Evolutionary conservation across 345 rosid genomes (phyloP), one percentile per base, ranked within the genome.

Genomic region (Streptanthus diversifolius): DNA sequence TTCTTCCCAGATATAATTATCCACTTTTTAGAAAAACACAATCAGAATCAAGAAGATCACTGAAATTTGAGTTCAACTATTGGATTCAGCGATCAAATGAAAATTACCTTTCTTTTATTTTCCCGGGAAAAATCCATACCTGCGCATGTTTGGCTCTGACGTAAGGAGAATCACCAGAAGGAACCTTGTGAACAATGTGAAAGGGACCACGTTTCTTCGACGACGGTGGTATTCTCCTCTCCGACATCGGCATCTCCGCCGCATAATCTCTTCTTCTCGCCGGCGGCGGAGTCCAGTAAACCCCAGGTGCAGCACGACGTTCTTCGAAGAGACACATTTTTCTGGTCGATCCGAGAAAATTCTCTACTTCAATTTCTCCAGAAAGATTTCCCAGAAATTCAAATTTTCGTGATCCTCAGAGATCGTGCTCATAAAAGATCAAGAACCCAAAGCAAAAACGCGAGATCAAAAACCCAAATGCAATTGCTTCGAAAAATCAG

Each of bases 141-240:
- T 90, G 97, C 25, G 85, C 85, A 62, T 84, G 97, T 77, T 90
- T 90, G 48, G 97, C 97, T 81, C 80, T 84, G 71, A 85, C 95
- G 61, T 90, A 90, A 36, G 97, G 97, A 44, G 97, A 90, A 67
- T 90, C 89, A 24, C 88, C 87, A 15, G 86, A 72, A 9, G 97
- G 97, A 15, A 90, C 97, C 69, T 88, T 90, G 79, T 88, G 89
- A 32, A 84, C 69, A 49, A 81, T 83, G 80, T 88, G 93, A 43
- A 86, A 88, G 5, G 77, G 67, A 72, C 83, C 88, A 12, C 65
- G 78, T 19, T 76, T 79, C 71, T 75, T 66, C 30, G 66, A 55
- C 0, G 88, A 82, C 19, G 83, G 74, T 11, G 73, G 51, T 53
- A 72, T 71, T 63, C 76, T 83, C 77, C 82, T 80, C 83, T 86